These are phyloP conservation scores for Nepenthes alata DNA, from an alignment of 179 eudicot genomes.

Conservation along the genomic window DNA sequence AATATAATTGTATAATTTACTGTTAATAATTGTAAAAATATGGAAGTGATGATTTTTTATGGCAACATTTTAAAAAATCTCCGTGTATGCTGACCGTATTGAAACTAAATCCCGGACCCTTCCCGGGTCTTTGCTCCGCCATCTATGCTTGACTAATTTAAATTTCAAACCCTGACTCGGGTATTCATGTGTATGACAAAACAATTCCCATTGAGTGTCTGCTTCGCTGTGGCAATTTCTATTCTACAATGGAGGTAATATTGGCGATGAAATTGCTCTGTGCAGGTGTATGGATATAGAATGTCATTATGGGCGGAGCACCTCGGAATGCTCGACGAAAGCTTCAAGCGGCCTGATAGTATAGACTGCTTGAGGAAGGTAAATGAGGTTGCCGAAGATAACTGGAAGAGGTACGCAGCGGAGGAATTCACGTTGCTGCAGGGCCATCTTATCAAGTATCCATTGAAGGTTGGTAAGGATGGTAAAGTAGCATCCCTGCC, in stretches of 20 bases:
- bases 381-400: slow-evolving; percentile 45
- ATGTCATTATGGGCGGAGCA: slow-evolving; percentile 88
- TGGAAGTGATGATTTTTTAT: no score
- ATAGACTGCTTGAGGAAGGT: slow-evolving; percentile 48
- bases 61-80: neutral
- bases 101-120: no score
- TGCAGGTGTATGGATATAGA: slow-evolving; percentile 78
- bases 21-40: no score
- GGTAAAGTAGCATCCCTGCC: slow-evolving; percentile 59
- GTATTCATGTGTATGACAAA: neutral
- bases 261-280: slow-evolving; percentile 1
- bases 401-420: slow-evolving; percentile 42
- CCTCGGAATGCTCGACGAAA: slow-evolving; percentile 36
- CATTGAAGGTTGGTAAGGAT: slow-evolving; percentile 42
- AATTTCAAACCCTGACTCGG: no score
- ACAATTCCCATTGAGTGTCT: neutral
- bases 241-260: neutral
- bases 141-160: no score
- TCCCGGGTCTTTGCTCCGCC: no score
- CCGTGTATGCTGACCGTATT: neutral
- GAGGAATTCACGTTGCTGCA: slow-evolving; percentile 36
- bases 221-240: neutral
- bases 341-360: slow-evolving; percentile 33
- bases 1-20: no score
- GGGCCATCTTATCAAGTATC: slow-evolving; percentile 76